Evolutionary conservation across 768 basidiomycete species (phyloP).

Genomic region (Boletus sp.): DNA sequence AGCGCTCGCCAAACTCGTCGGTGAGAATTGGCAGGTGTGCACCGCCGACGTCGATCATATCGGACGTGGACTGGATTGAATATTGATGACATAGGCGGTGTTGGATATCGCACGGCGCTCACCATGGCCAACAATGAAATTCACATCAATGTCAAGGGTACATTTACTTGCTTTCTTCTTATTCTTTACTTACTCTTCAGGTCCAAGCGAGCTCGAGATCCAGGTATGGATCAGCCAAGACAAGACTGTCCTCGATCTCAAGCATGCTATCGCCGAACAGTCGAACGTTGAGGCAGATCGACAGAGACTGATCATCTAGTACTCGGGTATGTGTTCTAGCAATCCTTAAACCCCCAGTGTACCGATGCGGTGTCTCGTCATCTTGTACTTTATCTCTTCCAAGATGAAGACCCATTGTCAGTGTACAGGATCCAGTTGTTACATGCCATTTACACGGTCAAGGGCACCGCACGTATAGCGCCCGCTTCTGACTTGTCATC

Average conservation of each 20-base stretch:
- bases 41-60: too few species aligned
- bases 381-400: conserved; percentile 8
- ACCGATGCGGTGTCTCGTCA: conserved; percentile 1
- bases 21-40: too few species aligned
- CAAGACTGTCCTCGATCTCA: conserved; percentile 89
- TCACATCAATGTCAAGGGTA: conserved; percentile 71
- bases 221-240: conserved; percentile 77
- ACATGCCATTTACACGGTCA: conserved; percentile 94
- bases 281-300: conserved; percentile 83
- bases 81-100: too few species aligned
- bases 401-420: conserved; percentile 83
- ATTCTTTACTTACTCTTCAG: conserved; percentile 32
- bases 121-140: conserved; percentile 61
- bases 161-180: not conserved
- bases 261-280: conserved; percentile 82
- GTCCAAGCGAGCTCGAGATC: conserved; percentile 91
- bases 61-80: too few species aligned
- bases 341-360: conserved; percentile 29
- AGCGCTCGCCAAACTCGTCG: conserved; percentile 66
- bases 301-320: conserved; percentile 91
- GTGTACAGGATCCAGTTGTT: conserved; percentile 87
- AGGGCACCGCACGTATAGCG: conserved; percentile 60
- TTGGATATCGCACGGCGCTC: conserved; percentile 42
- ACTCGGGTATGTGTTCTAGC: conserved; percentile 61
- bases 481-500: conserved; percentile 37